phyloP scores from a whole-genome alignment of 1,284 basidiomycete genomes.

The Irpex sp. region DNA sequence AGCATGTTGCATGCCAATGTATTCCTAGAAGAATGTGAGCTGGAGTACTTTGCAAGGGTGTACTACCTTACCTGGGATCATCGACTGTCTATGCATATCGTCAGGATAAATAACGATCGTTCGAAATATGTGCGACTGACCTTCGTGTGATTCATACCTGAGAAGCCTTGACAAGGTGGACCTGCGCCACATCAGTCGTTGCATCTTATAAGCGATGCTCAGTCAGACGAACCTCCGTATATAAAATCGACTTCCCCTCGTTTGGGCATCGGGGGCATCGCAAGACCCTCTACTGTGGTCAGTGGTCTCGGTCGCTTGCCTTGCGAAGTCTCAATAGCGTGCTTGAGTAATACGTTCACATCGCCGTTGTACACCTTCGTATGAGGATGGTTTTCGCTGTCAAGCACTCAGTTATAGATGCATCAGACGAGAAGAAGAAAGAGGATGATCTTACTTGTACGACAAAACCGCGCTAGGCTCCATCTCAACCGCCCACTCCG shows the following conservation, averaged over 20 bases:
- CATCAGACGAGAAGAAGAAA: not conserved
- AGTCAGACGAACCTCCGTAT: slow-evolving; percentile 49
- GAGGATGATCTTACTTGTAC: slow-evolving; percentile 40
- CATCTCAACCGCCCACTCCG: slow-evolving; percentile 62
- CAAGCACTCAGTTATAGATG: slow-evolving; percentile 2
- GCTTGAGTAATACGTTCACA: slow-evolving; percentile 50
- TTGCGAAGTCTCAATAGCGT: slow-evolving; percentile 44
- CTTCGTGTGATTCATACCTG: slow-evolving; percentile 51
- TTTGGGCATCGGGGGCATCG: slow-evolving; percentile 46
- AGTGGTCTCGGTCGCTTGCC: slow-evolving; percentile 20
- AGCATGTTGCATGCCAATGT: slow-evolving; percentile 65
- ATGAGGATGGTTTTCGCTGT: slow-evolving; percentile 52
- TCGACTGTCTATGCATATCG: slow-evolving; percentile 39
- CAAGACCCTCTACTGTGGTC: slow-evolving; percentile 15
- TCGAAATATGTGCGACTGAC: slow-evolving; percentile 26
- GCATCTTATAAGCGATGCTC: not conserved
- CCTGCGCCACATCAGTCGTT: slow-evolving; percentile 31
- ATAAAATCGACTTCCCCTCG: slow-evolving; percentile 63
- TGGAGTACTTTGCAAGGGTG: not conserved
- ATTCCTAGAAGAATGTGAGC: slow-evolving; percentile 31
- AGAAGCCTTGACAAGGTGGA: slow-evolving; percentile 69
- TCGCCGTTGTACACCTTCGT: slow-evolving; percentile 60
- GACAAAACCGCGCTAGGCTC: slow-evolving; percentile 56
- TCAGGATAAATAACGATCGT: not conserved
- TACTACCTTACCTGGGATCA: slow-evolving; percentile 44